phyloP scores from a whole-genome alignment of 352 stramenopile species.

The Pythium folliculosum region DNA sequence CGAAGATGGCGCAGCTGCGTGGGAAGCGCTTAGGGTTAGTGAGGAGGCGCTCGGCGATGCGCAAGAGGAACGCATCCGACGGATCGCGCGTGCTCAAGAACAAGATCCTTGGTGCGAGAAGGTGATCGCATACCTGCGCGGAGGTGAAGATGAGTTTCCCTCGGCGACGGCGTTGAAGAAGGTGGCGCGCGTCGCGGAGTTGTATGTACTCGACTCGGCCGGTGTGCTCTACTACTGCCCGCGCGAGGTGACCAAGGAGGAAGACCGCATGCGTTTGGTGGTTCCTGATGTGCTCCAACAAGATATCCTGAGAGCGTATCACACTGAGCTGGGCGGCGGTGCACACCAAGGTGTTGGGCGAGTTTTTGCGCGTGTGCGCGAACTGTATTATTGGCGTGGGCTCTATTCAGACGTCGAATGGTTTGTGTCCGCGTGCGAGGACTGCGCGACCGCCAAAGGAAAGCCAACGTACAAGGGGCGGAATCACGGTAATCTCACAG shows the following conservation, averaged over 20 bases:
- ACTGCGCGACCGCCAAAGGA: slow-evolving; percentile 16
- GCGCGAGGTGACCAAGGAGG: not conserved
- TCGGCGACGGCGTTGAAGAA: not conserved
- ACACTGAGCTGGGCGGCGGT: not conserved
- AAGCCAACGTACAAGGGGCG: slow-evolving; percentile 3
- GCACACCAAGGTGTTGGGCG: slow-evolving; percentile 8
- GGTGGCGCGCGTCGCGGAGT: not conserved
- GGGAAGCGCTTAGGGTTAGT: not conserved
- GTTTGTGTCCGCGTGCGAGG: slow-evolving; percentile 5
- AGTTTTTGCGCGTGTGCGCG: not conserved
- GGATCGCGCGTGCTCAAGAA: not conserved
- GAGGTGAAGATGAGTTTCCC: not conserved
- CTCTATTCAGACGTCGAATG: slow-evolving; percentile 9
- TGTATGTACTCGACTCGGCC: slow-evolving; percentile 1
- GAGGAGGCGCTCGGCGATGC: not conserved
- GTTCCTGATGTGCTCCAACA: slow-evolving; percentile 1
- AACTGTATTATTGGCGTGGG: slow-evolving; percentile 5
- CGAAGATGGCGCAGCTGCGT: not conserved
- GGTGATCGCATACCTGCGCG: not conserved
- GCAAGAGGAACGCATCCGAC: slow-evolving; percentile 7
- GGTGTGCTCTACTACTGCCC: slow-evolving; percentile 10
- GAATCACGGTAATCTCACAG: slow-evolving; percentile 9
- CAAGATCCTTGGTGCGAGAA: slow-evolving; percentile 7
- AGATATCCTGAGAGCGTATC: slow-evolving; percentile 9
- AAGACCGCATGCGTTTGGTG: not conserved